Base-by-base conservation (phyloP, 2,329 filamentous ascomycete species). In the Teratosphaeria epicoccoides region DNA sequence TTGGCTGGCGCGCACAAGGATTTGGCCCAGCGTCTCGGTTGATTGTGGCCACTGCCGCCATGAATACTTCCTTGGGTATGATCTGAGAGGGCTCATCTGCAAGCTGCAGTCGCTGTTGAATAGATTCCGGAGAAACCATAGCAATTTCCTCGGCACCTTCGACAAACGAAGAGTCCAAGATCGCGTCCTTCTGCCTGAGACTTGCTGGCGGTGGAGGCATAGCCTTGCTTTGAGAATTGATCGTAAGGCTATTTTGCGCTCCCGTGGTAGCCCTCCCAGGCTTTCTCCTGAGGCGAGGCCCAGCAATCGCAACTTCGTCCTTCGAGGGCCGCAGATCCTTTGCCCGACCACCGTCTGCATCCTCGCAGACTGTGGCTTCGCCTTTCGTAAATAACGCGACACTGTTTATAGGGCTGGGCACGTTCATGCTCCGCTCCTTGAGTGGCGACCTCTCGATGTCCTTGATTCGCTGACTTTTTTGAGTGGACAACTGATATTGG, bases 371-470 rank as follows among this genome's bases (percentile, higher is more conserved):
- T 24, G 24, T 11, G 20, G 24, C 14, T 7, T 40, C 33, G 22
- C 20, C 22, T 20, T 28, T 28, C 22, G 24, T 14, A n/a, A 28
- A 43, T 17, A 25, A 17, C 20, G 24, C 40, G 4, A 47, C 24
- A 10, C 40, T 29, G 17, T 49, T 26, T n/a, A 24, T 46, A 9
- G 50, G 47, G 4, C 45, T 43, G 25, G 17, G 49, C 11, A 53
- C 25, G 37, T 61, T 61, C 17, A 26, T 25, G 22, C 51, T 54
- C 12, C 53, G 46, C 24, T 59, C 56, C 46, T 52, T 54, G 17
- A 61, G 43, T 7, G 59, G 59, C 5, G 52, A 54, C 26, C 54
- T 49, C 9, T 55, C 24, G 14, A 33, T 4, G 28, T 28, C 25
- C 46, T 10, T 26, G 24, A 4, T 47, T 12, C 44, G 45, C 23